These are phyloP conservation scores for Solanum appendiculatum DNA, from an alignment of 257 asterid genomes.

Conservation along the genomic window DNA sequence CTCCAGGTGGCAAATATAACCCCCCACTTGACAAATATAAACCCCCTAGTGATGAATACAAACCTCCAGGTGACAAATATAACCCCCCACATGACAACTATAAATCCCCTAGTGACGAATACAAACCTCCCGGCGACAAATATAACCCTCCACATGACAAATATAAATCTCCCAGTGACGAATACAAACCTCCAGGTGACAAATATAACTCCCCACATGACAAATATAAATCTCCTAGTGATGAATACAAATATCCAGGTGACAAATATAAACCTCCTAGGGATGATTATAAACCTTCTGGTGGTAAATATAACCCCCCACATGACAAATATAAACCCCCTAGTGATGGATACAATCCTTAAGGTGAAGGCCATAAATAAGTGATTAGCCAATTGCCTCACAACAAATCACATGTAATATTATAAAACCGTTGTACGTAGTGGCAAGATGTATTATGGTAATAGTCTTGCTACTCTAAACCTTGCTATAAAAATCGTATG, in stretches of 20 bases:
- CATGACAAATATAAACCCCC: too few relatives aligned
- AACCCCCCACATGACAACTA: too few relatives aligned
- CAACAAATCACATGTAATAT: neutral
- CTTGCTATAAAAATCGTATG: too few relatives aligned
- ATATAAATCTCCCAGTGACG: too few relatives aligned
- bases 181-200: too few relatives aligned
- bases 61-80: neutral
- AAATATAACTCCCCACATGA: neutral
- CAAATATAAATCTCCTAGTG: neutral
- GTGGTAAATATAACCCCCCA: too few relatives aligned
- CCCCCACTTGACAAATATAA: too few relatives aligned
- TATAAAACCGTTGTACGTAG: neutral
- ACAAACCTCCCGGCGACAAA: neutral
- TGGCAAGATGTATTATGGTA: neutral
- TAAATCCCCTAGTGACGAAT: neutral
- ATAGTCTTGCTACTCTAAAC: neutral
- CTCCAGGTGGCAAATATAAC: neutral
- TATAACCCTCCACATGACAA: neutral
- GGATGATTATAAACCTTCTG: neutral
- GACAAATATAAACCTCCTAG: neutral
- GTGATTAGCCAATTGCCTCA: neutral
- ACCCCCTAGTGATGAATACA: neutral
- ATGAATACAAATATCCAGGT: too few relatives aligned
- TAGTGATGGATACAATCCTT: neutral
- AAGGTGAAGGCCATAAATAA: too few relatives aligned